These are phyloP conservation scores for Trichoderma simmonsii DNA, from an alignment of 2,329 filamentous ascomycete genomes.

Conservation along the genomic window DNA sequence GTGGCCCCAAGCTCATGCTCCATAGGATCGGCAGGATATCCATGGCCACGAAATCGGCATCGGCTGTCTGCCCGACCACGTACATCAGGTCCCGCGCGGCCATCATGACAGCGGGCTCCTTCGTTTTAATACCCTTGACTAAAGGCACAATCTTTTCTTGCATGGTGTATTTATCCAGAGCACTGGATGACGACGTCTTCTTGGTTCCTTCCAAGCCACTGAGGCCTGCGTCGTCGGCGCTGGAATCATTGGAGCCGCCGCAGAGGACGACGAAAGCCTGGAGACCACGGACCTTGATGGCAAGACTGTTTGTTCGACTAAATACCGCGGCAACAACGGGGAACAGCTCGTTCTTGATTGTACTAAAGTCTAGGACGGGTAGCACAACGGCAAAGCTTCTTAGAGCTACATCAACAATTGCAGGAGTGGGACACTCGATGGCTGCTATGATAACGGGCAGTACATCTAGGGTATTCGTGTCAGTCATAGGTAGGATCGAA, in stretches of 20 bases:
- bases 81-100: conserved; percentile 80
- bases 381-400: conserved; percentile 76
- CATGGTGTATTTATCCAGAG: conserved; percentile 95
- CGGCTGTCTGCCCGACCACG: conserved; percentile 77
- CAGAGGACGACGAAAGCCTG: conserved; percentile 89
- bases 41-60: conserved; percentile 87
- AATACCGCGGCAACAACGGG: conserved; percentile 89
- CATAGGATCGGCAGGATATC: conserved; percentile 88
- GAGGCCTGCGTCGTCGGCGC: conserved; percentile 63
- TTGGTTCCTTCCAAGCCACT: conserved; percentile 63
- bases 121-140: conserved; percentile 91
- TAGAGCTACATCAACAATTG: conserved; percentile 81
- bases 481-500: background rate
- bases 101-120: conserved; percentile 97
- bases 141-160: conserved; percentile 95
- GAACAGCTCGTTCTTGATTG: conserved; percentile 95
- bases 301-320: conserved; percentile 85
- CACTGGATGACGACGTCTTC: conserved; percentile 66
- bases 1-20: conserved; percentile 84
- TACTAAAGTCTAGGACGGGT: conserved; percentile 89
- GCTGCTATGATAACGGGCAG: conserved; percentile 80
- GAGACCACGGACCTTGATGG: conserved; percentile 88
- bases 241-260: conserved; percentile 62
- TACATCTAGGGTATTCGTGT: conserved; percentile 58
- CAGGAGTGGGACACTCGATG: conserved; percentile 84